phyloP scores from a whole-genome alignment of 139 green algal genomes.

The Auxenochlorella pyrenoidosa region DNA sequence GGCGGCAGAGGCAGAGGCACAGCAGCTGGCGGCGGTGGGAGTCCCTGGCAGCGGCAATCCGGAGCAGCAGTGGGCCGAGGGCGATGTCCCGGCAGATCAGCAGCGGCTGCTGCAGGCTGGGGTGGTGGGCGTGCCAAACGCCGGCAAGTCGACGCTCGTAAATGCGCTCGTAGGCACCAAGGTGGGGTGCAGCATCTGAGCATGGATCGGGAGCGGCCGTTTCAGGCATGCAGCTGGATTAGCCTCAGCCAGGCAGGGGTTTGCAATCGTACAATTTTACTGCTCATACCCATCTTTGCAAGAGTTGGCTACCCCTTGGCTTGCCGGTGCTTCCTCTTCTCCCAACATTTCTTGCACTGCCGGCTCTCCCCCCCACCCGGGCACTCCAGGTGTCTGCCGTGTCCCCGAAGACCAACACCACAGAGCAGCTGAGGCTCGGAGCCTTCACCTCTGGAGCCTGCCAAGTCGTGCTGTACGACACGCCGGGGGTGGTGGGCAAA shows the following conservation, averaged over 20 bases:
- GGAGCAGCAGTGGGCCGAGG: neutral
- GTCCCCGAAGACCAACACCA: conserved; percentile 89
- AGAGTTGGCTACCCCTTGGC: too few species aligned
- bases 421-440: conserved; percentile 61
- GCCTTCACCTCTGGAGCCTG: conserved; percentile 56
- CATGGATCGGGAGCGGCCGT: neutral
- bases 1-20: neutral
- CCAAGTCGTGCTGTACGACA: conserved; percentile 77
- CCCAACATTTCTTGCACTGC: neutral
- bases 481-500: conserved; percentile 69
- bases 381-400: conserved; percentile 81
- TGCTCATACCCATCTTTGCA: too few species aligned
- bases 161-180: conserved; percentile 82
- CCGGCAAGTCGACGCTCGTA: conserved; percentile 86
- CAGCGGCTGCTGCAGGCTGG: conserved; percentile 58
- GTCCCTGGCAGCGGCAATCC: neutral
- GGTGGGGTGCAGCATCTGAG: neutral
- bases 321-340: too few species aligned
- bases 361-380: neutral
- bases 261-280: too few species aligned
- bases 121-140: conserved; percentile 86
- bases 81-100: conserved; percentile 4
- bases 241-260: neutral
- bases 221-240: neutral
- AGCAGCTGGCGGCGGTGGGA: neutral